Percentiles rank a stretch among this genome's conserved stretches.
Conservation (phyloP, 2,329 filamentous ascomycete species). For the Pezicula carpinea region DNA sequence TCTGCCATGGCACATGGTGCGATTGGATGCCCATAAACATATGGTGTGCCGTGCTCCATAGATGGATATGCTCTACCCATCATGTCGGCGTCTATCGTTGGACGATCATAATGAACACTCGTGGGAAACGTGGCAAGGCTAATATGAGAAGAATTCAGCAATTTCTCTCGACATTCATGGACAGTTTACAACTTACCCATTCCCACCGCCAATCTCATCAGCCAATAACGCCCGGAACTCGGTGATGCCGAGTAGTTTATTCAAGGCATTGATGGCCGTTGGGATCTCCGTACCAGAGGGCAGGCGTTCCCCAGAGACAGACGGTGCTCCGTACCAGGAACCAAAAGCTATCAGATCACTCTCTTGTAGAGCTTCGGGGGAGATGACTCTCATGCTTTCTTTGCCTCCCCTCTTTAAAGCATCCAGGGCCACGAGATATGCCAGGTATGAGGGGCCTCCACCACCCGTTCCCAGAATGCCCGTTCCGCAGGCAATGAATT, state of each 20-base stretch:
- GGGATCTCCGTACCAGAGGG: slow-evolving; percentile 33
- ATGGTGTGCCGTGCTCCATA: slow-evolving; percentile 33
- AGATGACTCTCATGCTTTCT: slow-evolving; percentile 37
- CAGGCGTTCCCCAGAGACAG: slow-evolving; percentile 35
- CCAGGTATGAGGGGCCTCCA: slow-evolving; percentile 33
- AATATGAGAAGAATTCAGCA: no score
- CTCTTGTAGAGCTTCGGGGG: slow-evolving; percentile 2
- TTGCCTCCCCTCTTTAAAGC: slow-evolving; percentile 29
- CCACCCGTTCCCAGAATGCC: slow-evolving; percentile 34
- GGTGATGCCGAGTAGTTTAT: slow-evolving; percentile 28
- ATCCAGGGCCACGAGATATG: slow-evolving; percentile 37
- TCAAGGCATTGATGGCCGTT: slow-evolving; percentile 33
- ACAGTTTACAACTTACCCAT: no score
- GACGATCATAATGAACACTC: slow-evolving; percentile 31
- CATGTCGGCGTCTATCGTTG: slow-evolving; percentile 36
- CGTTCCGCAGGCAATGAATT: slow-evolving; percentile 33
- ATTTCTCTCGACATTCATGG: no score
- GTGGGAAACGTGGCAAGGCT: slow-evolving; percentile 30
- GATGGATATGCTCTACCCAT: slow-evolving; percentile 41
- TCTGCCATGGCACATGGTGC: slow-evolving; percentile 34
- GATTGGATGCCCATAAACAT: slow-evolving; percentile 34
- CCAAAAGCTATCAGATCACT: slow-evolving; percentile 37
- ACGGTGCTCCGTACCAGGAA: slow-evolving; percentile 41
- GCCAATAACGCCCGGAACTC: slow-evolving; percentile 30
- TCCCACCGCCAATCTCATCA: slow-evolving; percentile 37